Conservation (phyloP, 306 rosid genomes). For the Morella rubra region DNA sequence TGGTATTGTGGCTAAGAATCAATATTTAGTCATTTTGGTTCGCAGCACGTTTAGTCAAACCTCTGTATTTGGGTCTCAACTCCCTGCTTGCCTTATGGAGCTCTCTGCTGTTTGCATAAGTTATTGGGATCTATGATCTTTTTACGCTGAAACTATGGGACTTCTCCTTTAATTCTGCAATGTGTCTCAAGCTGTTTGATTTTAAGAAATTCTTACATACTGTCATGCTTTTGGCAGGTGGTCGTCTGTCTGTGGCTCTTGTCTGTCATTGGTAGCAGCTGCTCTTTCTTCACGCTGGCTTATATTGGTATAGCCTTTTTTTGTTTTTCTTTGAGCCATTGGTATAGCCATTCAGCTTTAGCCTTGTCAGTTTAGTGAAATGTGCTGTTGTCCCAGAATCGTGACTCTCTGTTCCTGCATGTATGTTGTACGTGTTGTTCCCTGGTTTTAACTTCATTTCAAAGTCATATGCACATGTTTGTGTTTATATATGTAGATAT, state of each 20-base stretch:
- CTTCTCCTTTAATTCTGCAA: neutral
- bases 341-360: constrained; percentile 45
- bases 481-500: too few relatives aligned
- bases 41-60: neutral
- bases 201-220: constrained; percentile 24
- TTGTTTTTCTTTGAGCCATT: neutral
- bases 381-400: neutral
- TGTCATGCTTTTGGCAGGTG: constrained; percentile 54
- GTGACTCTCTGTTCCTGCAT: neutral
- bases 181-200: constrained; percentile 9
- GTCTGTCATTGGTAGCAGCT: constrained; percentile 71
- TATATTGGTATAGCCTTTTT: constrained; percentile 60
- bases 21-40: neutral
- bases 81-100: constrained; percentile 10
- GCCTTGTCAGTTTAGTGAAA: constrained; percentile 21
- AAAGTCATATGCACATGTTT: neutral
- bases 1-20: too few relatives aligned
- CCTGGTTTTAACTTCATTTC: neutral
- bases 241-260: constrained; percentile 79
- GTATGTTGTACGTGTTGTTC: neutral
- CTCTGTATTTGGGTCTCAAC: constrained; percentile 1
- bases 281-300: constrained; percentile 77
- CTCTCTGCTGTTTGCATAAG: constrained; percentile 10
- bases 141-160: constrained; percentile 3
- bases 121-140: constrained; percentile 11